Conservation (phyloP, 176 grass and related monocot genomes). For the Ananas comosus region DNA sequence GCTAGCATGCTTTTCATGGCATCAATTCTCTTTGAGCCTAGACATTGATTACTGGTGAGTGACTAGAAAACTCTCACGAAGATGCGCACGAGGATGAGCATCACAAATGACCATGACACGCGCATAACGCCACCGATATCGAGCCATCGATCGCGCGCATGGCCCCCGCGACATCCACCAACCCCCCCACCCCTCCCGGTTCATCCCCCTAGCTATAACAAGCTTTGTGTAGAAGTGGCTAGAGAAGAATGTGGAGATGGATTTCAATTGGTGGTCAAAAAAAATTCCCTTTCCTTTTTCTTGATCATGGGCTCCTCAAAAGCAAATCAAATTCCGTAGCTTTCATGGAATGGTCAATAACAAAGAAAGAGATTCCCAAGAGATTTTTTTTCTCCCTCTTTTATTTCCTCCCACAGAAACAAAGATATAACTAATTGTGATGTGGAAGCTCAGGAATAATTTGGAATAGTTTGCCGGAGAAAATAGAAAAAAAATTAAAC, state of each 20-base stretch:
- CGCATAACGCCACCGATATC: too few relatives aligned
- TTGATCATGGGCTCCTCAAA: background rate
- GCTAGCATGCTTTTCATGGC: too few relatives aligned
- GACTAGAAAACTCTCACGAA: too few relatives aligned
- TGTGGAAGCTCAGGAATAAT: background rate
- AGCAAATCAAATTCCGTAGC: background rate
- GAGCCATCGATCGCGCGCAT: too few relatives aligned
- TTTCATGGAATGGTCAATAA: background rate
- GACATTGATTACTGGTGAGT: too few relatives aligned
- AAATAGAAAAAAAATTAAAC: background rate
- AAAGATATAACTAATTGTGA: background rate
- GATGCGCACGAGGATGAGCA: too few relatives aligned
- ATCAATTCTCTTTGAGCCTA: too few relatives aligned
- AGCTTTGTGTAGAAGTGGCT: background rate
- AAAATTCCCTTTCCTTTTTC: background rate
- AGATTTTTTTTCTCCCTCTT: background rate
- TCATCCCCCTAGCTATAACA: background rate
- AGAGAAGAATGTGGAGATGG: background rate
- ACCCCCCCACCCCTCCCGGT: too few relatives aligned
- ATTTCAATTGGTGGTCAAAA: background rate
- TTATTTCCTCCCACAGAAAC: background rate
- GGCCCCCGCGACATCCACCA: too few relatives aligned
- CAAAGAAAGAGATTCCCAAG: slow-evolving; percentile 5
- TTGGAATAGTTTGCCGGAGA: background rate
- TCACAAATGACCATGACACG: too few relatives aligned